These are phyloP conservation scores for Nyssa sinensis DNA, from an alignment of 148 eudicot species.

Conservation along the genomic window DNA sequence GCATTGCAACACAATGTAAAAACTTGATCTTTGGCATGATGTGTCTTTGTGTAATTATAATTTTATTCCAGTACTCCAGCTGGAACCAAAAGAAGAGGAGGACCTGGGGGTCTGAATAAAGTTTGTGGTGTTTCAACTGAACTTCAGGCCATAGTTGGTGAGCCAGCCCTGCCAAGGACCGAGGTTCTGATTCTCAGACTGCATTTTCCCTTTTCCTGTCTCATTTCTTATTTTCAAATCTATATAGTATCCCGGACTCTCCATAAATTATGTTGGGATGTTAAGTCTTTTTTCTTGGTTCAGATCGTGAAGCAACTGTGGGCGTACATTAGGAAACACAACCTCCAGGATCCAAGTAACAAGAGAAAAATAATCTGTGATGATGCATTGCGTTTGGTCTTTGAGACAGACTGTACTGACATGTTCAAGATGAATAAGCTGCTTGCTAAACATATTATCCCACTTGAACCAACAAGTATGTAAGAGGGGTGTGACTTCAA, in stretches of 20 bases:
- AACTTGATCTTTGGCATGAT: not conserved
- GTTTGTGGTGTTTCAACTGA: conserved; percentile 84
- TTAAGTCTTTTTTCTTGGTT: conserved; percentile 5
- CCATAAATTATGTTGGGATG: not conserved
- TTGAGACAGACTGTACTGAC: conserved; percentile 62
- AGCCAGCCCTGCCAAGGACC: conserved; percentile 82
- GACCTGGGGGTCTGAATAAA: conserved; percentile 88
- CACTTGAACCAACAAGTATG: conserved; percentile 56
- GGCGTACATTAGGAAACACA: conserved; percentile 90
- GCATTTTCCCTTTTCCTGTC: conserved; percentile 4
- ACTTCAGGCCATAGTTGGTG: conserved; percentile 83
- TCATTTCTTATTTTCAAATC: conserved; percentile 1
- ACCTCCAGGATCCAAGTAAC: conserved; percentile 96
- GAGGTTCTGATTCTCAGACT: conserved; percentile 45
- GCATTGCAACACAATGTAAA: not conserved
- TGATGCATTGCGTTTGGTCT: conserved; percentile 55
- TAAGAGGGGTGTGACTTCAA: not conserved
- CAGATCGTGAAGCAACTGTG: conserved; percentile 98
- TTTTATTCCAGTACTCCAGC: conserved; percentile 47
- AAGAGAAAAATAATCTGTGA: conserved; percentile 75
- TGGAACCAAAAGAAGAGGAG: conserved; percentile 79
- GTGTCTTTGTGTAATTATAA: not conserved
- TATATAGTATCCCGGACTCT: not conserved
- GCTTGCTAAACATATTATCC: conserved; percentile 63
- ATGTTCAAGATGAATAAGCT: conserved; percentile 76